Percentiles rank a stretch among this genome's conserved stretches.
Conservation (phyloP, 306 rosid genomes). For the Biancaea sappan region DNA sequence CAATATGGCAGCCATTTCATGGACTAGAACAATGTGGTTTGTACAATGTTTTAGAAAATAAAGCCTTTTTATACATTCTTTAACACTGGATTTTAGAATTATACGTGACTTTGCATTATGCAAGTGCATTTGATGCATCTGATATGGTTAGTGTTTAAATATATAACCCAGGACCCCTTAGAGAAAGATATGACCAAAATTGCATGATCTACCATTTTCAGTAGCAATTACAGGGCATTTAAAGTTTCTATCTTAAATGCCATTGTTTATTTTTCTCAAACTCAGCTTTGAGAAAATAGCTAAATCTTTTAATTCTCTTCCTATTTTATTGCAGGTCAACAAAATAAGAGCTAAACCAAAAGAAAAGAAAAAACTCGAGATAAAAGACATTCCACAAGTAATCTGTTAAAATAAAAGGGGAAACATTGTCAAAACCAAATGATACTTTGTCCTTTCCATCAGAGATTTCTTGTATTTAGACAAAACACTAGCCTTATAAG, state of each 20-base stretch:
- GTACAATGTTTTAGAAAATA: too few species aligned
- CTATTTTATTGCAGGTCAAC: too few species aligned
- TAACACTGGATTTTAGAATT: neutral
- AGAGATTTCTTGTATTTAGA: constrained; percentile 72
- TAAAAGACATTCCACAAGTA: too few species aligned
- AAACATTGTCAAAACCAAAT: constrained; percentile 57
- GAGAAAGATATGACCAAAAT: neutral
- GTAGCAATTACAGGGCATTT: neutral
- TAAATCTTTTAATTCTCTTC: neutral
- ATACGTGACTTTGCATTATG: neutral
- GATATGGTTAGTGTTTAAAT: neutral
- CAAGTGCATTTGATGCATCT: neutral
- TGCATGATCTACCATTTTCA: too few species aligned
- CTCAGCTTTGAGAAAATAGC: too few species aligned
- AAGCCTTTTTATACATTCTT: too few species aligned
- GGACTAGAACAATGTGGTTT: neutral
- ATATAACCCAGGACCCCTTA: neutral
- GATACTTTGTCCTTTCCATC: constrained; percentile 79
- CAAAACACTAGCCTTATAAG: constrained; percentile 81
- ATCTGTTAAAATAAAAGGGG: constrained; percentile 1
- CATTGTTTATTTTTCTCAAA: neutral
- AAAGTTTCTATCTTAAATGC: neutral
- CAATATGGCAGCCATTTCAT: neutral
- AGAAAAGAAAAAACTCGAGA: too few species aligned
- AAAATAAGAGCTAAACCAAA: too few species aligned